phyloP scores from a whole-genome alignment of 306 rosid species.

The Pachyrhizus erosus region DNA sequence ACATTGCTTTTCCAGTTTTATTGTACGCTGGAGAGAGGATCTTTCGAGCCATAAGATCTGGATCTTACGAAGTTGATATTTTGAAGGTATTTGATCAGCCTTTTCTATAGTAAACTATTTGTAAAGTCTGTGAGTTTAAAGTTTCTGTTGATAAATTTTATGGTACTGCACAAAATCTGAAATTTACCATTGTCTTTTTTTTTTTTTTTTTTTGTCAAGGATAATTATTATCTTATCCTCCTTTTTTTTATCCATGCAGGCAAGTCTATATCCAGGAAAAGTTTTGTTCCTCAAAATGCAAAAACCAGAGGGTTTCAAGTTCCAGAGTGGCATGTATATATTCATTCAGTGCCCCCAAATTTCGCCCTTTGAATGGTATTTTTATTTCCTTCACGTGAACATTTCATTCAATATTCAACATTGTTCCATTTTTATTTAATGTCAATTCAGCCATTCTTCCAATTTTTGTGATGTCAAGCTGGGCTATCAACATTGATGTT shows the following conservation, averaged over 20 bases:
- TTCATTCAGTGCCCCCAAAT: slow-evolving; percentile 92
- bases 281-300: slow-evolving; percentile 78
- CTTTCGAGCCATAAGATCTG: slow-evolving; percentile 81
- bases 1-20: slow-evolving; percentile 76
- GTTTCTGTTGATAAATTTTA: neutral
- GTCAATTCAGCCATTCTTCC: neutral
- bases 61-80: slow-evolving; percentile 70
- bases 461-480: neutral
- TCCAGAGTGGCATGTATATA: slow-evolving; percentile 88
- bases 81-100: slow-evolving; percentile 64
- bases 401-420: neutral
- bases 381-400: neutral
- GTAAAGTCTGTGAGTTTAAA: neutral
- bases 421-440: neutral
- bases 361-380: slow-evolving; percentile 83
- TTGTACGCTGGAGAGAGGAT: slow-evolving; percentile 77
- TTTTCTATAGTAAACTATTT: slow-evolving; percentile 1
- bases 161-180: neutral
- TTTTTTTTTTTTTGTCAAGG: slow-evolving; percentile 10
- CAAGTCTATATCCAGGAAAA: slow-evolving; percentile 73
- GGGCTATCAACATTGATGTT: neutral
- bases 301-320: slow-evolving; percentile 80
- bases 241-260: slow-evolving; percentile 48
- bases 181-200: neutral
- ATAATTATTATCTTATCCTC: neutral